These are phyloP conservation scores for Tolypocladium sp. DNA, from an alignment of 2,329 filamentous ascomycete genomes.

Conservation along the genomic window DNA sequence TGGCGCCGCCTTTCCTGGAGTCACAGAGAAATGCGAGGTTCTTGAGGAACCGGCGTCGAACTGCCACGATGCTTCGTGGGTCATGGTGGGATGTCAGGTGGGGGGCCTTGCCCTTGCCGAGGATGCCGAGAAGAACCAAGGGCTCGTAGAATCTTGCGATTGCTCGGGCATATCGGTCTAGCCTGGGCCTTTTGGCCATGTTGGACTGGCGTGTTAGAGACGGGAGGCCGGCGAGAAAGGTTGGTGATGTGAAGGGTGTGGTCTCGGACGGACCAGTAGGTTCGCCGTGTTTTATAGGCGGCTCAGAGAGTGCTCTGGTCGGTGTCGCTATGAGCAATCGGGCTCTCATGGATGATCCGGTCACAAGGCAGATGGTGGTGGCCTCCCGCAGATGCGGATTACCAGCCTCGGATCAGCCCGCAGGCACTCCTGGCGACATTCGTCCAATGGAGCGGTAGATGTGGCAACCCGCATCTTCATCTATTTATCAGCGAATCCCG, in stretches of 20 bases:
- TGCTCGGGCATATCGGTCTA: slow-evolving; percentile 5
- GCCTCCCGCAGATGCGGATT: not conserved
- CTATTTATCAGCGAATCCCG: no score
- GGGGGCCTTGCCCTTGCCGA: slow-evolving; percentile 1
- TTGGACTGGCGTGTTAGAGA: no score
- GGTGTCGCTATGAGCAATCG: no score
- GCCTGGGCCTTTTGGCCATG: slow-evolving; percentile 9
- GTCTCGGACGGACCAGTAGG: no score
- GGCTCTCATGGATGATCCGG: no score
- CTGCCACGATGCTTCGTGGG: not conserved
- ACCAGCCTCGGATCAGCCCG: not conserved
- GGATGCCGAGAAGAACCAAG: slow-evolving; percentile 8
- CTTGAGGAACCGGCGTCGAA: slow-evolving; percentile 21
- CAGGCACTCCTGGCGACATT: not conserved
- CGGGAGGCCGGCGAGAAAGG: no score
- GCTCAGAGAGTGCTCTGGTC: not conserved
- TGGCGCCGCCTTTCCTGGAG: slow-evolving; percentile 32
- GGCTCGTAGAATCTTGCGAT: slow-evolving; percentile 13
- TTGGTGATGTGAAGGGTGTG: no score
- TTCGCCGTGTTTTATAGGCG: not conserved
- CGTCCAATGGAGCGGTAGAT: no score
- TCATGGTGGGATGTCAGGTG: not conserved
- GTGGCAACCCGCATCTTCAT: no score
- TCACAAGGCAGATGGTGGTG: not conserved
- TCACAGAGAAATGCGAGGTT: slow-evolving; percentile 37